Evolutionary conservation across 2,329 filamentous ascomycete genomes (phyloP).

Genomic region (Exophiala dermatitidis): DNA sequence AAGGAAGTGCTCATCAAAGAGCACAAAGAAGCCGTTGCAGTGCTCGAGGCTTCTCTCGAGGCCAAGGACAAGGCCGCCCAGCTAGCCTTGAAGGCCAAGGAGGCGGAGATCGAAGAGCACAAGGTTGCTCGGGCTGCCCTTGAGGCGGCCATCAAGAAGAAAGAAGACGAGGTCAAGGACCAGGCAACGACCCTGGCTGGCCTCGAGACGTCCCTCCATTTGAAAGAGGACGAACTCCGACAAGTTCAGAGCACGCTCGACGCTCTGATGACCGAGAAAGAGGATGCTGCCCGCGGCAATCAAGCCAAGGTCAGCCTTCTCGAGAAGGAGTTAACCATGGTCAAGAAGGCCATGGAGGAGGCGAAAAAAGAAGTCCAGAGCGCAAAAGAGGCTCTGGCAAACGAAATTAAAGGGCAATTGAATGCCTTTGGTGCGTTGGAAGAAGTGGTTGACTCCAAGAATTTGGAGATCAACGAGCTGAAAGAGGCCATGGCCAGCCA

Average conservation of each 20-base stretch:
- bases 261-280: no score
- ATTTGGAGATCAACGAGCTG: neutral
- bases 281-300: no score
- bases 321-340: no score
- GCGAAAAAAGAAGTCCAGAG: no score
- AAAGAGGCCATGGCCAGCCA: neutral
- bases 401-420: neutral
- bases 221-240: no score
- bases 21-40: neutral
- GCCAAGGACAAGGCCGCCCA: neutral
- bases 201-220: no score
- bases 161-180: no score
- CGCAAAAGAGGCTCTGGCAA: neutral
- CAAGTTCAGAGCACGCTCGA: no score
- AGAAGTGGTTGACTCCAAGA: neutral
- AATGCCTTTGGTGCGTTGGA: neutral
- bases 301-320: no score
- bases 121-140: neutral
- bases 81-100: neutral
- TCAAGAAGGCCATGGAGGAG: no score
- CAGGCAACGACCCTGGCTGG: no score
- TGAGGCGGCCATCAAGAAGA: neutral
- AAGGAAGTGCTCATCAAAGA: neutral
- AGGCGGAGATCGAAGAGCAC: neutral
- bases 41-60: neutral